These are phyloP conservation scores for Golubevia pallescens DNA, from an alignment of 1,284 basidiomycete genomes.

Conservation along the genomic window DNA sequence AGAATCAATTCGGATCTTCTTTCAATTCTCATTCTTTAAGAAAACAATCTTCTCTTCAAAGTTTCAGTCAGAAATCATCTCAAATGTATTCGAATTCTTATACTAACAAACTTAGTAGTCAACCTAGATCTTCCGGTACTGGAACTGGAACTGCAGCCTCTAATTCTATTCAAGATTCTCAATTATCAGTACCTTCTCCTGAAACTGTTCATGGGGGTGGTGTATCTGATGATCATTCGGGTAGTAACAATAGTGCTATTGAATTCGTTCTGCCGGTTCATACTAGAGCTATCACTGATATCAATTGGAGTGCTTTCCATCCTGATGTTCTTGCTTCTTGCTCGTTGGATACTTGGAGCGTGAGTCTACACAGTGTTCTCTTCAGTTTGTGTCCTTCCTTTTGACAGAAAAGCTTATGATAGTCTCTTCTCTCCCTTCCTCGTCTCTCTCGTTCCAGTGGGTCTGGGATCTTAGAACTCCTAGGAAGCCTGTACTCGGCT, in stretches of 20 bases:
- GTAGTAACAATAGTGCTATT: slow-evolving; percentile 17
- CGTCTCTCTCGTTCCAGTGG: slow-evolving; percentile 13
- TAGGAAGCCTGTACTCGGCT: slow-evolving; percentile 47
- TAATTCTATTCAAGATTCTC: neutral
- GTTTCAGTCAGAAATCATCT: neutral
- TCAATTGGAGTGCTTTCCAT: slow-evolving; percentile 61
- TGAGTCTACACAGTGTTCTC: too few species aligned
- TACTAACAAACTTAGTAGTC: neutral
- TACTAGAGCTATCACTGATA: slow-evolving; percentile 59
- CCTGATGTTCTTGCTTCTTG: slow-evolving; percentile 56
- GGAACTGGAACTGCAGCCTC: neutral
- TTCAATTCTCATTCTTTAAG: neutral
- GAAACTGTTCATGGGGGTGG: neutral
- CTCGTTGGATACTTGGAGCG: slow-evolving; percentile 59
- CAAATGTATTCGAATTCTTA: neutral
- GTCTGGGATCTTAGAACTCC: slow-evolving; percentile 55
- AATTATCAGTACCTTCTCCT: neutral
- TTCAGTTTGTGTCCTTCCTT: too few species aligned
- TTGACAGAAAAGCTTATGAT: too few species aligned
- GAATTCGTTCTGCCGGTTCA: slow-evolving; percentile 55
- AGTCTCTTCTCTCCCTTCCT: too few species aligned
- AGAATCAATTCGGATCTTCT: neutral
- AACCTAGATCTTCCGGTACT: neutral
- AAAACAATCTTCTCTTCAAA: neutral
- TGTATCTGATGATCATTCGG: neutral